phyloP scores from a whole-genome alignment of 106 monocot species.

The Vanilla planifolia region DNA sequence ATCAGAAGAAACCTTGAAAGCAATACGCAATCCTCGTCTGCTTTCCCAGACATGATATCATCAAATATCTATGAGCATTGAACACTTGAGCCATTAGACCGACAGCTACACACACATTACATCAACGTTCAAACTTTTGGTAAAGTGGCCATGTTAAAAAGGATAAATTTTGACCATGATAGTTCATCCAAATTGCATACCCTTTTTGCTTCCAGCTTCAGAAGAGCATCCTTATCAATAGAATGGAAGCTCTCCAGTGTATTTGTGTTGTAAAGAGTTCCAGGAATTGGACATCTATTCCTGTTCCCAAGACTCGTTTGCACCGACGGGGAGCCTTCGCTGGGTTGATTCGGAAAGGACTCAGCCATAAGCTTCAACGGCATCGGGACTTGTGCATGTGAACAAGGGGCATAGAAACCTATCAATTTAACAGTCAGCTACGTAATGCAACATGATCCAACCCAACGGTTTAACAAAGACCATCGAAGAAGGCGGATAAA shows the following conservation, averaged over 20 bases:
- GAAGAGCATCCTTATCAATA: slow-evolving; percentile 52
- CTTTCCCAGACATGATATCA: slow-evolving; percentile 72
- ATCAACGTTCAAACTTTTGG: background rate
- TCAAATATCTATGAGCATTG: slow-evolving; percentile 51
- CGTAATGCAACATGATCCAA: background rate
- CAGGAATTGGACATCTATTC: slow-evolving; percentile 83
- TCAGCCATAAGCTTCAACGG: slow-evolving; percentile 51
- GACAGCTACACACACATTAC: background rate
- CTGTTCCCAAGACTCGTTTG: slow-evolving; percentile 34
- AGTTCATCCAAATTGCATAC: slow-evolving; percentile 22
- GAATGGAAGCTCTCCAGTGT: slow-evolving; percentile 61
- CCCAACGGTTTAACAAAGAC: background rate
- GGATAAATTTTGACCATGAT: background rate
- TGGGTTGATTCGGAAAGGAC: slow-evolving; percentile 41
- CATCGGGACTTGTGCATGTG: slow-evolving; percentile 46
- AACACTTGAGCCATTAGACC: background rate
- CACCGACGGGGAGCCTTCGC: slow-evolving; percentile 10
- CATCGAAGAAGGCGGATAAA: no score
- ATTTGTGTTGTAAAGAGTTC: slow-evolving; percentile 83
- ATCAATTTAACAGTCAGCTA: background rate
- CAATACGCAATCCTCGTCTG: slow-evolving; percentile 57
- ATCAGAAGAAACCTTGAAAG: slow-evolving; percentile 84
- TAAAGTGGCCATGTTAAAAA: no score
- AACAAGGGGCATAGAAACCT: slow-evolving; percentile 87
- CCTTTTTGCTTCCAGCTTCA: slow-evolving; percentile 78